Evolutionary conservation across 768 basidiomycete species (phyloP), one percentile per base, ranked within the genome.

Genomic region (Holtermanniella nyarrowii): DNA sequence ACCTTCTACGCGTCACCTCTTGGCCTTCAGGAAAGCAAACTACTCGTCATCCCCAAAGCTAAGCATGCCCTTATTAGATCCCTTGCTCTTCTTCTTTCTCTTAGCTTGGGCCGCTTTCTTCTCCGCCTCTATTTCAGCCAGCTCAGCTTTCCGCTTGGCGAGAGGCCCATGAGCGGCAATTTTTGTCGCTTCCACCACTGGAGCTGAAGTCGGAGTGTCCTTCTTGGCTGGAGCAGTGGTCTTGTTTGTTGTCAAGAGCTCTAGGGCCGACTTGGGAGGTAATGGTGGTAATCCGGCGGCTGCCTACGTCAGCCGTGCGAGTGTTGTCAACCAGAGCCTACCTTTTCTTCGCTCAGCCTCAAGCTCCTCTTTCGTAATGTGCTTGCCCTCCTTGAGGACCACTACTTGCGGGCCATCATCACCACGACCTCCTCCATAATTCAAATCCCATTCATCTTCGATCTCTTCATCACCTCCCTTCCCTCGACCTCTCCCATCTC

Each of bases 341-440:
- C 67, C 65, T 53, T 56, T 46, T 43, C 61, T 48, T 31, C 67
- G 60, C 47, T 66, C 66, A 44, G 86, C 83, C 76, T 86, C 83
- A 3, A 77, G 88, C 62, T 93, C 86, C 49, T 78, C 73, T 56
- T 78, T 82, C 1, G 80, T 80, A 41, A 95, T 76, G 74, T 95
- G 90, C 66, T 87, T 91, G 23, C 90, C 89, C 58, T 84, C 80
- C 64, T 80, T 87, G 58, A 95, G 68, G 7, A 93, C 89, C 2
- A 95, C 87, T 5, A 95, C 81, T 65, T 87, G 86, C 2, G 89
- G 89, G 58, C 78, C 82, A 70, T 91, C 89, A 61, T 89, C 88
- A 0, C 68, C 79, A 11, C 63, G 62, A n/a, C 70, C 70, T 13
- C 68, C 69, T 48, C 49, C 62, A 20, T 49, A 51, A 20, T 63